Conservation (phyloP, 139 green algal genomes). For the Picochlorum sp. region DNA sequence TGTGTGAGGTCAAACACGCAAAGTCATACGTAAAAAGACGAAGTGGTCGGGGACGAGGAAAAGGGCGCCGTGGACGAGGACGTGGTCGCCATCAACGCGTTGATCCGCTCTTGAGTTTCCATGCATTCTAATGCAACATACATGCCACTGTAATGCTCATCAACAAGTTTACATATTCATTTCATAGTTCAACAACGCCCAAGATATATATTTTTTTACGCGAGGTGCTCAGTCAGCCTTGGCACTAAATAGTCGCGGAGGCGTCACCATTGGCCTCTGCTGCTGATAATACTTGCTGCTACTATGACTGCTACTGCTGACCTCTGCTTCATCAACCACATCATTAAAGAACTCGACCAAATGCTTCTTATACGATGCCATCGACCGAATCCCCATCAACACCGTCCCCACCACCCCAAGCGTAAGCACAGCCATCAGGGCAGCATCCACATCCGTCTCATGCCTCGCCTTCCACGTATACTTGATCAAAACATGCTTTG, state of each 20-base stretch:
- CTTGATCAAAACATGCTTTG: constrained; percentile 60
- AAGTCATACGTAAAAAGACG: constrained; percentile 35
- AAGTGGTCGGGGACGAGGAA: constrained; percentile 26
- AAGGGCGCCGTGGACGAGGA: constrained; percentile 36
- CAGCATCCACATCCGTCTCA: constrained; percentile 45
- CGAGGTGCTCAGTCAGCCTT: no score
- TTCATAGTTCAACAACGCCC: no score
- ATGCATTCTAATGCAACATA: constrained; percentile 39
- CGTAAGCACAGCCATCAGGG: constrained; percentile 46
- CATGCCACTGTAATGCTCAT: no score
- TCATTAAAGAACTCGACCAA: constrained; percentile 23
- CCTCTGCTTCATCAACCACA: constrained; percentile 14
- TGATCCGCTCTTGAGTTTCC: constrained; percentile 60
- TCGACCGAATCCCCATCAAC: constrained; percentile 17
- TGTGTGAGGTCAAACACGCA: constrained; percentile 59
- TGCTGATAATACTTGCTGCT: neutral
- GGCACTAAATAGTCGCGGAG: no score
- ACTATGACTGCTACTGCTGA: neutral
- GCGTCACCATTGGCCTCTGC: neutral
- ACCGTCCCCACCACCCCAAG: constrained; percentile 6
- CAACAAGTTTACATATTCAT: no score
- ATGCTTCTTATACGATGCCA: constrained; percentile 17
- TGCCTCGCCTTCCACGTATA: constrained; percentile 41
- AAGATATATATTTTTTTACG: neutral
- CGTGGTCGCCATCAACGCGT: constrained; percentile 33